Evolutionary conservation across 345 rosid genomes (phyloP).

Genomic region (Murraya paniculata): DNA sequence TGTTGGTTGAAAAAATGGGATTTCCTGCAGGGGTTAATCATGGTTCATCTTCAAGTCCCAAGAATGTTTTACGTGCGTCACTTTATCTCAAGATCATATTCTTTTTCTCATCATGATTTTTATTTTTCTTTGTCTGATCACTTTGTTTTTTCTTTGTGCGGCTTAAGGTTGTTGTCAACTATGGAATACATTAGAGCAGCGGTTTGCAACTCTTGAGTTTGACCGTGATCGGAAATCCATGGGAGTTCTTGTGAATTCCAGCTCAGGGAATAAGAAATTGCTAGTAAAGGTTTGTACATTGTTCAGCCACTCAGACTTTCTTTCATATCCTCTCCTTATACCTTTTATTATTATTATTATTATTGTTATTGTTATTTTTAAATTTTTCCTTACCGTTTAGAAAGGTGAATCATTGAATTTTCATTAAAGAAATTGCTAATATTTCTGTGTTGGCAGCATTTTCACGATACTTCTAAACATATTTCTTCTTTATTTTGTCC

Average conservation of each 20-base stretch:
- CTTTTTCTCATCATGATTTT: background rate
- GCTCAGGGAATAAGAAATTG: conserved; percentile 61
- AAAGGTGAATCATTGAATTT: background rate
- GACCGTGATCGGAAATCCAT: conserved; percentile 91
- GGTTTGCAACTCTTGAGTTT: conserved; percentile 95
- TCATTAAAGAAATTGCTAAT: background rate
- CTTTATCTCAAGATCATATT: background rate
- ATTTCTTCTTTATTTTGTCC: background rate
- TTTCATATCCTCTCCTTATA: background rate
- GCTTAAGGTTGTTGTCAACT: conserved; percentile 58
- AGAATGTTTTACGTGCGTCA: conserved; percentile 52
- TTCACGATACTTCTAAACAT: background rate
- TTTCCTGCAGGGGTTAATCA: conserved; percentile 49
- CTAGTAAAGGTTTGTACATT: conserved; percentile 68
- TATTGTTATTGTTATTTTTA: too few relatives aligned
- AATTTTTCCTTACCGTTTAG: background rate
- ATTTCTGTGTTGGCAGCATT: background rate
- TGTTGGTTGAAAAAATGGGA: conserved; percentile 96
- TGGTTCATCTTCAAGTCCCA: conserved; percentile 35
- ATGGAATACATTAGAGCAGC: conserved; percentile 69
- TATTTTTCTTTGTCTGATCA: background rate
- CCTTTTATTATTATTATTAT: too few relatives aligned
- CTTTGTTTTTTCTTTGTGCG: background rate
- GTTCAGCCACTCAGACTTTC: background rate
- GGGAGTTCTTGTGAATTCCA: conserved; percentile 93